phyloP scores from a whole-genome alignment of 2,329 filamentous ascomycete species.

The Ceratocystis albifundus region DNA sequence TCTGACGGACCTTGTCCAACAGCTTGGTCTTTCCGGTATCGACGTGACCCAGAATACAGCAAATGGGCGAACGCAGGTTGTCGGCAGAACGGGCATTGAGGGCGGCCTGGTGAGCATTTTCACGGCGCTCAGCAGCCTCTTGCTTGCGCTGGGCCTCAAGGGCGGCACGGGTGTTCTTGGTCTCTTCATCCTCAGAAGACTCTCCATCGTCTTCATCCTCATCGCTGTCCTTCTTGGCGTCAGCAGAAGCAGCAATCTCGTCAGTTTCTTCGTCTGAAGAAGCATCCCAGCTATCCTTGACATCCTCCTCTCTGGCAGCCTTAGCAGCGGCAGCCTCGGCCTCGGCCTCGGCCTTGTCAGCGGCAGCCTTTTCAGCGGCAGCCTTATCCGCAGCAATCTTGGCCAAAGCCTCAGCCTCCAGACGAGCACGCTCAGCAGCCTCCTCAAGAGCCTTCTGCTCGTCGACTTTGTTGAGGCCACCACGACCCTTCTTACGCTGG shows the following conservation, averaged over 20 bases:
- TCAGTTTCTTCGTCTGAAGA: slow-evolving; percentile 60
- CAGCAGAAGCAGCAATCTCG: slow-evolving; percentile 29
- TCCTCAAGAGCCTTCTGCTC: slow-evolving; percentile 70
- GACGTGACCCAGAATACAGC: slow-evolving; percentile 99
- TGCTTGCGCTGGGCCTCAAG: slow-evolving; percentile 70
- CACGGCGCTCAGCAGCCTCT: slow-evolving; percentile 76
- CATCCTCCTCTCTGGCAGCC: slow-evolving; percentile 58
- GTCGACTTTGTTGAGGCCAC: slow-evolving; percentile 37
- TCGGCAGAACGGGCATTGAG: slow-evolving; percentile 85
- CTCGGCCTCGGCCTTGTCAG: slow-evolving; percentile 43
- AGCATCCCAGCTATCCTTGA: slow-evolving; percentile 94
- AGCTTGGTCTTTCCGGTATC: slow-evolving; percentile 99
- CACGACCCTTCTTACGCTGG: slow-evolving; percentile 64
- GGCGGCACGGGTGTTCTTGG: slow-evolving; percentile 57
- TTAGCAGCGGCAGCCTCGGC: slow-evolving; percentile 44
- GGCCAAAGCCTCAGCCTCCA: slow-evolving; percentile 55
- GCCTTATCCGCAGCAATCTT: slow-evolving; percentile 53
- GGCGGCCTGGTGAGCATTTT: slow-evolving; percentile 83
- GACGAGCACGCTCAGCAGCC: slow-evolving; percentile 58
- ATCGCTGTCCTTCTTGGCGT: slow-evolving; percentile 31
- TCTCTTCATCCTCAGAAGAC: slow-evolving; percentile 59
- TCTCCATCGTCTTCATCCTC: slow-evolving; percentile 46
- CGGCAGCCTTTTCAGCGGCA: slow-evolving; percentile 44
- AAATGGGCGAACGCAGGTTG: slow-evolving; percentile 92
- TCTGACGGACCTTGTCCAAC: slow-evolving; percentile 94